phyloP scores from a whole-genome alignment of 202 grass and related monocot species.

The Cymbopogon flexuosus region DNA sequence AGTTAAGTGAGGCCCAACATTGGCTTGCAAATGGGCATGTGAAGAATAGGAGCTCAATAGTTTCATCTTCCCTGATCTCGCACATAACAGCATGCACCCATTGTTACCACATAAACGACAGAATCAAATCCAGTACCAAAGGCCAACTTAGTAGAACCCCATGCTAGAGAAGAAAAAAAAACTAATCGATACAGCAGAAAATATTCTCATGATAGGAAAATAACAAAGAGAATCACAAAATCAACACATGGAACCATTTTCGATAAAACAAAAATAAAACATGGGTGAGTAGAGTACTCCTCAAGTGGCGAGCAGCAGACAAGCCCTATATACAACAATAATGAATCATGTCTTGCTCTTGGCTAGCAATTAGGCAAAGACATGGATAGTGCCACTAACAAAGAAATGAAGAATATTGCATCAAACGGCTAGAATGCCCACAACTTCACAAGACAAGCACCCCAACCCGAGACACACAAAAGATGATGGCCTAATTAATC shows the following conservation, averaged over 20 bases:
- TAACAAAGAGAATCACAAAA: constrained; percentile 25
- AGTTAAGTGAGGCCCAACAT: too few species aligned
- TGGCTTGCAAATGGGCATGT: too few species aligned
- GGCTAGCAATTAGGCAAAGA: constrained; percentile 23
- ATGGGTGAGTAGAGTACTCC: not conserved
- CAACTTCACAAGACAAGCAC: constrained; percentile 31
- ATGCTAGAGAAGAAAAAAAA: too few species aligned
- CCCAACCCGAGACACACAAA: constrained; percentile 21
- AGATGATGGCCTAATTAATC: constrained; percentile 27
- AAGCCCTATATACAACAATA: constrained; percentile 16
- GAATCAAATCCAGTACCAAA: too few species aligned
- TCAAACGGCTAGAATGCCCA: constrained; percentile 41
- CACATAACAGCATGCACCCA: too few species aligned
- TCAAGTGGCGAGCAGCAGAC: constrained; percentile 30
- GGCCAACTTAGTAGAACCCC: too few species aligned
- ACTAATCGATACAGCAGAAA: not conserved
- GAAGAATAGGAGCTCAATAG: too few species aligned
- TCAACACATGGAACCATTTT: not conserved
- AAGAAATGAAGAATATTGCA: not conserved
- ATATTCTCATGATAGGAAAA: not conserved
- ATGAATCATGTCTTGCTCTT: constrained; percentile 23
- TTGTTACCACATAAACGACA: constrained; percentile 15
- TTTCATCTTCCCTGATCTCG: too few species aligned
- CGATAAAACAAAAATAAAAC: not conserved
- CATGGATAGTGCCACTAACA: constrained; percentile 23